Evolutionary conservation across 75 land plant species (phyloP).

Genomic region (Larix kaempferi): DNA sequence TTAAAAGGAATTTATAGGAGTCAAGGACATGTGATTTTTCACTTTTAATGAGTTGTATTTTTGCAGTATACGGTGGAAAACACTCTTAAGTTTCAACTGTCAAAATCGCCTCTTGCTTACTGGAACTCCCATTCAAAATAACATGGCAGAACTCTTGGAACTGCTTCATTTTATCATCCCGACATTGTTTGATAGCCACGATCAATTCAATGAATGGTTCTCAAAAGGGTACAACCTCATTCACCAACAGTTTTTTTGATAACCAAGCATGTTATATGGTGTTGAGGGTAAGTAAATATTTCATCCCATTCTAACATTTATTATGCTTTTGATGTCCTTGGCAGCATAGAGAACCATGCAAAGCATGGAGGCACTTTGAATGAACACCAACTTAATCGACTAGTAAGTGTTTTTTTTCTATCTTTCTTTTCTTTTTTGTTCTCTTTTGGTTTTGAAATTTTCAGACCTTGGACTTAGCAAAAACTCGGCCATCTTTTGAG

Average conservation of each 20-base stretch:
- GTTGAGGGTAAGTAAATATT: neutral
- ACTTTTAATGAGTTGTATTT: slow-evolving; percentile 4
- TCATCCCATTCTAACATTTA: neutral
- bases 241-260: neutral
- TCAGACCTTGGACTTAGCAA: neutral
- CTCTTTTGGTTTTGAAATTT: no score
- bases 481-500: no score
- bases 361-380: slow-evolving; percentile 98
- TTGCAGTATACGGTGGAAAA: slow-evolving; percentile 92
- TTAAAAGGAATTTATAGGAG: neutral
- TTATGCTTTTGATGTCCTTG: neutral
- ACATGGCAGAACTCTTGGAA: slow-evolving; percentile 99
- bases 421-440: neutral
- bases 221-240: slow-evolving; percentile 79
- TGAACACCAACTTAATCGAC: slow-evolving; percentile 95
- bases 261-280: neutral
- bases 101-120: slow-evolving; percentile 93
- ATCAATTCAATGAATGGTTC: slow-evolving; percentile 98
- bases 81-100: slow-evolving; percentile 90
- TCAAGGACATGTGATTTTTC: neutral
- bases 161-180: slow-evolving; percentile 99
- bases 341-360: slow-evolving; percentile 95
- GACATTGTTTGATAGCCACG: slow-evolving; percentile 98
- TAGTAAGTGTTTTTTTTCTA: slow-evolving; percentile 37
- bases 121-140: slow-evolving; percentile 97